Base-by-base conservation (phyloP, 208 protist species). In the Trypanosoma mega region DNA sequence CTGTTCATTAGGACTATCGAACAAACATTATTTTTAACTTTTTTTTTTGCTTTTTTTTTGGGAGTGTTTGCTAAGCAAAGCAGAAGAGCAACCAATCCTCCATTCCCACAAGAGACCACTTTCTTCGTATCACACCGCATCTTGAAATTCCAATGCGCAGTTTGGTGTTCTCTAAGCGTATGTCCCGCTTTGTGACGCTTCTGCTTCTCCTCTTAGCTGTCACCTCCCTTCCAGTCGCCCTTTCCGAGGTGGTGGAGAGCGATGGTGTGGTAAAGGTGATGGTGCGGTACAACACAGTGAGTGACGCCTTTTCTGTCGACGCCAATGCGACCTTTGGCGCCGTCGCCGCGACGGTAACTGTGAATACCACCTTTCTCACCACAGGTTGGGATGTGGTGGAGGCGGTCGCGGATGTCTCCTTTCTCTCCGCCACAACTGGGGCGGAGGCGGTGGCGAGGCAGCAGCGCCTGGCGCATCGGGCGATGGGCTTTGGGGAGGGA, bases 401-500 rank as follows among this genome's bases (percentile, higher is more conserved):
- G 7, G 59, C 45, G 18, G 31, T 18, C 7, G 67, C 59, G 11
- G 37, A 58, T 29, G 16, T 23, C 1, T 18, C 39, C 36, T 73
- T 66, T 39, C 39, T 64, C 21, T 2, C 29, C 14, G 8, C 31
- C 18, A 34, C 37, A 2, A 24, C n/a, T 1, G 21, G 27, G 14
- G 12, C 37, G 2, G 11, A n/a, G 2, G 16, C 23, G 3, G 6
- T 20, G 11, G 8, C 49, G 6, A 36, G 45, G 20, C 37, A 51
- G 36, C 2, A 37, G 43, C 33, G 9, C 3, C 41, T 63, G 21
- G 59, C 50, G 18, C 69, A 78, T 50, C 29, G 21, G 44, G 74
- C 74, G 8, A 34, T 68, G 3, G 74, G 74, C 29, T 66, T 47
- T 44, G 74, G 58, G 12, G 74, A 80, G 39, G 74, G 74, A 9